Conservation (phyloP, 495 filamentous ascomycete genomes). For the Aspergillus nanangensis region DNA sequence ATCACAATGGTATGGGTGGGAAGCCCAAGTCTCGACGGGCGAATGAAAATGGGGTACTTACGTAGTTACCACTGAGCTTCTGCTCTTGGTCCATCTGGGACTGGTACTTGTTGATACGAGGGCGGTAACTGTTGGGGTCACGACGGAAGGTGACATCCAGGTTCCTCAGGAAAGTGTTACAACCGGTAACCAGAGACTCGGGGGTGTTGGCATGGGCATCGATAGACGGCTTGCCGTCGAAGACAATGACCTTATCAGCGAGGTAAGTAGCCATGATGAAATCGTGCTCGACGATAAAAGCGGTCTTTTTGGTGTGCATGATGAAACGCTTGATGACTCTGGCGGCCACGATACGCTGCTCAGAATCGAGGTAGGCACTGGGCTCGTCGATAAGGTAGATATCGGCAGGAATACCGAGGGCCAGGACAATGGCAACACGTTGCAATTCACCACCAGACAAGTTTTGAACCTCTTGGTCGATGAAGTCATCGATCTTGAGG, state of each 20-base stretch:
- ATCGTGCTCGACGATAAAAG: conserved; percentile 99
- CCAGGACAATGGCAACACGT: conserved; percentile 94
- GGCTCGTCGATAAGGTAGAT: conserved; percentile 99
- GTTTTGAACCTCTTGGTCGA: conserved; percentile 98
- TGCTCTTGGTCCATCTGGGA: conserved; percentile 97
- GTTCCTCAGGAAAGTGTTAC: conserved; percentile 93
- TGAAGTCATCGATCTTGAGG: conserved; percentile 95
- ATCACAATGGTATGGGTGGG: neutral
- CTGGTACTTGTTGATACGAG: conserved; percentile 96
- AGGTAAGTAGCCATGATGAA: conserved; percentile 99
- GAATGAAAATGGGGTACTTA: conserved; percentile 39
- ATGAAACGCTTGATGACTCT: conserved; percentile 99
- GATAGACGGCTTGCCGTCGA: conserved; percentile 87
- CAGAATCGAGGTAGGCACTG: conserved; percentile 91
- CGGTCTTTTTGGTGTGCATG: conserved; percentile 99
- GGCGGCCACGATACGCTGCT: conserved; percentile 96
- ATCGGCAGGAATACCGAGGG: conserved; percentile 91
- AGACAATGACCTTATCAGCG: conserved; percentile 96
- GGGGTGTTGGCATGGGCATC: conserved; percentile 83
- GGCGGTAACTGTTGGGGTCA: conserved; percentile 91
- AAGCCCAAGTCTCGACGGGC: neutral
- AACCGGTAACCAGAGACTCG: conserved; percentile 89
- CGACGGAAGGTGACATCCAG: conserved; percentile 97
- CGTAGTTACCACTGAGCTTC: conserved; percentile 88
- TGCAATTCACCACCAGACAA: conserved; percentile 98